Base-by-base conservation (phyloP, 176 grass and related monocot species). In the Zea luxurians region DNA sequence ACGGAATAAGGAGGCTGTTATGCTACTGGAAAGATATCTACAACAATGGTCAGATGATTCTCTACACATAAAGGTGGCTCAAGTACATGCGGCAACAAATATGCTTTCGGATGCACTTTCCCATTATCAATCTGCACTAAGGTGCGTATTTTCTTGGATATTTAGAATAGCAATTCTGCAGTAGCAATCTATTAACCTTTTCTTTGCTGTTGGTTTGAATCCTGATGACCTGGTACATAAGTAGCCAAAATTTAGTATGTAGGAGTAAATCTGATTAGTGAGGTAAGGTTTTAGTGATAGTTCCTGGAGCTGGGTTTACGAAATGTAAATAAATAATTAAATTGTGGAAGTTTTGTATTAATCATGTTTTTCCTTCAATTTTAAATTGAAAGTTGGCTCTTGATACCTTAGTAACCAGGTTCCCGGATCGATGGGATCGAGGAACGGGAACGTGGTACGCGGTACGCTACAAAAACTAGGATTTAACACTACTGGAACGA, bases 111-210 rank as follows among this genome's bases (percentile, higher is more conserved):
- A 98, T 75, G 87, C 95, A 76, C 89, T 98, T 78, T 90, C 89
- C 37, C 95, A 94, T 84, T 98, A 90, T 67, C 95, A 98, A 89
- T 84, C 91, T 81, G 95, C 95, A 85, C 81, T 98, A 90, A 98
- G 95, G 95, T 98, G 77, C 16, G 27, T n/a, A 62, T 12, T 55
- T 37, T 60, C 64, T 70, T 83, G 53, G 18, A 48, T 61, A 44
- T 82, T 57, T 73, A 62, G 48, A 83, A 68, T 68, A 69, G 18
- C 44, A 63, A 13, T 63, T n/a, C 12, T 61, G 43, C 53, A 68
- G 20, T 36, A 67, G 49, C 37, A 37, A 37, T 8, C 8, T 52
- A 35, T 17, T 81, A 17, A 20, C 50, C 64, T 2, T n/a, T 7
- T 48, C 8, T 36, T 78, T 55, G 9, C 37, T 64, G 10, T 71